Evolutionary conservation across 2,329 filamentous ascomycete genomes (phyloP).

Genomic region (Apiospora kogelbergensis): DNA sequence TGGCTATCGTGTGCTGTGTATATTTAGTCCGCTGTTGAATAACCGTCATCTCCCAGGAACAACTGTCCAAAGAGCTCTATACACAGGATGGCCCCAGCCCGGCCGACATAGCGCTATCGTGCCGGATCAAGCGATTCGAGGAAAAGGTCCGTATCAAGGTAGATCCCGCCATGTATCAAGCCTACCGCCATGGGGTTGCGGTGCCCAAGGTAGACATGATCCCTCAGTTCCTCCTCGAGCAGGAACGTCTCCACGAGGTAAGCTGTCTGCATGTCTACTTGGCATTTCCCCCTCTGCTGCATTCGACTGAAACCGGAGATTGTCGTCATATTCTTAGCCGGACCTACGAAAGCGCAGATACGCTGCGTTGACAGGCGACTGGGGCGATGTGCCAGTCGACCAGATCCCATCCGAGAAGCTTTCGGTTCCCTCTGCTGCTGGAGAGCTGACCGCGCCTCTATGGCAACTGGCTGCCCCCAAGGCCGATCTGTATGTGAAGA

Average conservation of each 20-base stretch:
- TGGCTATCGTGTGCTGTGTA: neutral
- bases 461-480: constrained; percentile 33
- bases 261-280: neutral
- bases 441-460: constrained; percentile 18
- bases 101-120: constrained; percentile 9
- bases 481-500: constrained; percentile 30
- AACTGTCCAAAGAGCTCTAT: constrained; percentile 12
- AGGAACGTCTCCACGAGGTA: constrained; percentile 15
- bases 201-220: constrained; percentile 11
- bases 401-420: neutral
- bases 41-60: neutral
- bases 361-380: neutral
- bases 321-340: neutral
- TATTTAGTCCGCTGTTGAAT: neutral
- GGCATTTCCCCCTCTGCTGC: neutral
- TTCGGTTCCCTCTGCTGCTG: neutral
- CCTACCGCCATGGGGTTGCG: constrained; percentile 9
- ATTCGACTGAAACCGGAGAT: neutral
- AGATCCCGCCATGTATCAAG: constrained; percentile 8
- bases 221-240: constrained; percentile 12
- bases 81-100: neutral
- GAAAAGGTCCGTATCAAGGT: constrained; percentile 15
- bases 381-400: neutral
- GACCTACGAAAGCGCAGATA: constrained; percentile 12
- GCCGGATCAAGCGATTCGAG: constrained; percentile 13